Evolutionary conservation across 805 yeast genomes (phyloP).

Genomic region (Naumovozyma dairenensis): DNA sequence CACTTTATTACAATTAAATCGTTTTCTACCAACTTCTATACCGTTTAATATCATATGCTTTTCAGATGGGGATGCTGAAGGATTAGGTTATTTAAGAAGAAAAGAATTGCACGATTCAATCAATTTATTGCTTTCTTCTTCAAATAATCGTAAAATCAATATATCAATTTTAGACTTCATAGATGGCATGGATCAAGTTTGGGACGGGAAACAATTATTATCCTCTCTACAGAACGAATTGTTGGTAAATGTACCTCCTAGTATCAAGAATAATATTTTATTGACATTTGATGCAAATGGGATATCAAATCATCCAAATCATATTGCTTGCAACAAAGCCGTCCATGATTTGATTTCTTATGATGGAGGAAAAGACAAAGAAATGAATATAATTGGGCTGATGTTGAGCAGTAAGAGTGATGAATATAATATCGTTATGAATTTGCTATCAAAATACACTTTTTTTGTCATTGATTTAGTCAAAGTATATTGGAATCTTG

Average conservation of each 20-base stretch:
- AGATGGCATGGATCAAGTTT: constrained; percentile 60
- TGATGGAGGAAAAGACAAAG: no score
- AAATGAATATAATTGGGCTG: not conserved
- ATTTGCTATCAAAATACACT: constrained; percentile 16
- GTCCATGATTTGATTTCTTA: not conserved
- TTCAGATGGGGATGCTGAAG: constrained; percentile 69
- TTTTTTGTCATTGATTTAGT: constrained; percentile 13
- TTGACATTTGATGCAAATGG: constrained; percentile 78
- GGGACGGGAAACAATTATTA: constrained; percentile 40
- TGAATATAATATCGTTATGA: constrained; percentile 13
- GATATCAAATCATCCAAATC: constrained; percentile 84
- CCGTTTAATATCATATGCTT: constrained; percentile 53
- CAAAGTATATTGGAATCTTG: constrained; percentile 1
- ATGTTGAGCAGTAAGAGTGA: not conserved
- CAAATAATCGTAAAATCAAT: constrained; percentile 4
- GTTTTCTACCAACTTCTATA: constrained; percentile 7
- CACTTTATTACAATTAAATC: constrained; percentile 21
- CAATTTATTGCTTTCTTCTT: constrained; percentile 12
- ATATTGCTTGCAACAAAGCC: constrained; percentile 48
- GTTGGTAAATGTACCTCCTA: constrained; percentile 3
- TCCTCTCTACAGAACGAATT: constrained; percentile 4
- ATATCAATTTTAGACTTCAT: constrained; percentile 32
- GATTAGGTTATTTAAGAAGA: constrained; percentile 55
- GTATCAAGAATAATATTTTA: constrained; percentile 20
- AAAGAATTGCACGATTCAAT: constrained; percentile 41